A percentile compares a stretch with the other conserved stretches of the same genome.
Evolutionary conservation across 371 early-diverging fungal species (phyloP).

Genomic region (Rhizoclosmatium hyalinum): DNA sequence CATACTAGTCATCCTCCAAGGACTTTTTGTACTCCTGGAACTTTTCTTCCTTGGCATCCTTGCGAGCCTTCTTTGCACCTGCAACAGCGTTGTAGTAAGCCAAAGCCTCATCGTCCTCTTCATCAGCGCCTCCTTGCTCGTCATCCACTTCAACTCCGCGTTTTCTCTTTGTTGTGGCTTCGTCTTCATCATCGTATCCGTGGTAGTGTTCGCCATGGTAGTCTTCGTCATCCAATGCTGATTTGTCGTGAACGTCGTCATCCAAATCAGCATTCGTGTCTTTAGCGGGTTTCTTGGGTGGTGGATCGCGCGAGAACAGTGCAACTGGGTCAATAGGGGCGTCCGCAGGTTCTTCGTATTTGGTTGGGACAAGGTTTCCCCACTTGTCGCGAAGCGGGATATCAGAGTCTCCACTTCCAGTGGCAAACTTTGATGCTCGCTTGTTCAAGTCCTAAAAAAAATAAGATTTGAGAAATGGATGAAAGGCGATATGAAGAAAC

Average conservation of each 20-base stretch:
- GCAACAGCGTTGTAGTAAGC: constrained; percentile 17
- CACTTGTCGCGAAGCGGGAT: constrained; percentile 44
- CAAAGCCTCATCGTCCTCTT: constrained; percentile 27
- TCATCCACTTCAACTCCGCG: constrained; percentile 19
- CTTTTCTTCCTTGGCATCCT: constrained; percentile 11
- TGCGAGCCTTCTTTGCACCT: constrained; percentile 18
- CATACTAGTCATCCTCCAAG: constrained; percentile 17
- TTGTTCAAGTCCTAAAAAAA: constrained; percentile 43
- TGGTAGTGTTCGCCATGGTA: constrained; percentile 8
- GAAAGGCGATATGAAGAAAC: constrained; percentile 11
- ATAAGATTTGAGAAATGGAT: not conserved
- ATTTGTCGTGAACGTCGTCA: not conserved
- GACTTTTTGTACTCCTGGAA: constrained; percentile 24
- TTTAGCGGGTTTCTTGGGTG: constrained; percentile 9
- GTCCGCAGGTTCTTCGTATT: not conserved
- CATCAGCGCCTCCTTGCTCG: constrained; percentile 13
- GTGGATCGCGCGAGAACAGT: not conserved
- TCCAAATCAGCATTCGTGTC: constrained; percentile 19
- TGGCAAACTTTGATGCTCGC: not conserved
- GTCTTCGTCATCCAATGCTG: constrained; percentile 21
- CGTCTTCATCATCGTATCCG: constrained; percentile 17
- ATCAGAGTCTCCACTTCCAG: constrained; percentile 41
- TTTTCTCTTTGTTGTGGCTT: not conserved
- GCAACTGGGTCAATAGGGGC: not conserved
- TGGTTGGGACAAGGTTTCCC: constrained; percentile 31